Conservation (phyloP, 495 filamentous ascomycete species). For the Penicillium pulvis region DNA sequence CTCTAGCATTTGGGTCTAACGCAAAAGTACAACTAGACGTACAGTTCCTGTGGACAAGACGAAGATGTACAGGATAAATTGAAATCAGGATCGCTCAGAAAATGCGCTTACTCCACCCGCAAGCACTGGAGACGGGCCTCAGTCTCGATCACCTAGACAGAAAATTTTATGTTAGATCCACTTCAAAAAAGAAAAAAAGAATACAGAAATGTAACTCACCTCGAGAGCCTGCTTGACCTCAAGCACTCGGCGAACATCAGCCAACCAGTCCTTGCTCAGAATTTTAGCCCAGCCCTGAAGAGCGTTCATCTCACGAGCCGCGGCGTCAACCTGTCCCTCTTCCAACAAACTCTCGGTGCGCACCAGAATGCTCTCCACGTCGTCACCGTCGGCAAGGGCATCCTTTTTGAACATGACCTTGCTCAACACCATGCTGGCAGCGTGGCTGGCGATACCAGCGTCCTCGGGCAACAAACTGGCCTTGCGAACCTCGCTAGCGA, state of each 20-base stretch:
- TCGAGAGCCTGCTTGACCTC: slow-evolving; percentile 96
- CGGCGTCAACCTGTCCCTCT: slow-evolving; percentile 87
- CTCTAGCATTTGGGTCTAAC: slow-evolving; percentile 48
- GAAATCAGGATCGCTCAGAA: slow-evolving; percentile 34
- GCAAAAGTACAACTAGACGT: slow-evolving; percentile 47
- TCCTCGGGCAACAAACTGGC: slow-evolving; percentile 87
- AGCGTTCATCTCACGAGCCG: slow-evolving; percentile 92
- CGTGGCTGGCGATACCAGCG: slow-evolving; percentile 91
- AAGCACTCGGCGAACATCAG: slow-evolving; percentile 81
- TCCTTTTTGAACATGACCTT: slow-evolving; percentile 94
- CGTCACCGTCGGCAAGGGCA: slow-evolving; percentile 80
- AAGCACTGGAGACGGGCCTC: slow-evolving; percentile 54
- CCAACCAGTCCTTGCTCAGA: slow-evolving; percentile 88
- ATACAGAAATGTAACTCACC: slow-evolving; percentile 52
- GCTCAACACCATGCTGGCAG: slow-evolving; percentile 82
- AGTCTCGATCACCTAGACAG: slow-evolving; percentile 48
- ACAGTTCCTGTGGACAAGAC: slow-evolving; percentile 44
- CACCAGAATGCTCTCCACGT: slow-evolving; percentile 91
- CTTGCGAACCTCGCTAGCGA: slow-evolving; percentile 92
- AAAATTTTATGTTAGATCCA: slow-evolving; percentile 4
- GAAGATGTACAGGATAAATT: slow-evolving; percentile 40
- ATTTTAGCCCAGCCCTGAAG: slow-evolving; percentile 92
- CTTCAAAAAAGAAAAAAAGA: too few relatives aligned
- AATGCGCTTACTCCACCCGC: slow-evolving; percentile 48
- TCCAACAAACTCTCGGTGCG: slow-evolving; percentile 86